A percentile compares a stretch with the other conserved stretches of the same genome.
phyloP scores from a whole-genome alignment of 768 basidiomycete genomes.

The Cyathus striatus region DNA sequence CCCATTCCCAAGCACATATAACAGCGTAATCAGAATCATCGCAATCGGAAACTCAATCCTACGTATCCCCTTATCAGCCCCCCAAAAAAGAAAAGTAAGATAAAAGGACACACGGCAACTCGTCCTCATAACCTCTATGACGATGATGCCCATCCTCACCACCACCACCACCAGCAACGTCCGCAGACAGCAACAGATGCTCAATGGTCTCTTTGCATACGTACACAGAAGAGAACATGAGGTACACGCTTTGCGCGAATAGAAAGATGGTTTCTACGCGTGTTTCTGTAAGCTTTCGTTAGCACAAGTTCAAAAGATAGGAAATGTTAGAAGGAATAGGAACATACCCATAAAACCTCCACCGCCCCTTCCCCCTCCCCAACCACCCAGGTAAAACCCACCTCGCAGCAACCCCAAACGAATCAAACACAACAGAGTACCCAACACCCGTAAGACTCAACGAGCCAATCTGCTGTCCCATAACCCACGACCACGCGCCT shows the following conservation, averaged over 20 bases:
- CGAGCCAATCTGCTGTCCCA: too few relatives aligned
- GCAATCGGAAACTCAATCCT: slow-evolving; percentile 66
- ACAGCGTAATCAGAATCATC: slow-evolving; percentile 48
- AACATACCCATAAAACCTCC: too few relatives aligned
- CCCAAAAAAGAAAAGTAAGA: background rate
- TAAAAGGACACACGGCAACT: slow-evolving; percentile 28
- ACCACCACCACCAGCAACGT: too few relatives aligned
- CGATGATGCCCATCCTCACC: slow-evolving; percentile 62
- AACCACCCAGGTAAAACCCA: too few relatives aligned
- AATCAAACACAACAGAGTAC: too few relatives aligned
- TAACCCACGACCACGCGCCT: too few relatives aligned
- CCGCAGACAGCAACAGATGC: slow-evolving; percentile 75
- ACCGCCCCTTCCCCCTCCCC: too few relatives aligned
- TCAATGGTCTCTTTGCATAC: slow-evolving; percentile 97
- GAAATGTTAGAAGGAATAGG: too few relatives aligned
- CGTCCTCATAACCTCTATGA: slow-evolving; percentile 51
- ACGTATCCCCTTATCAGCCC: slow-evolving; percentile 43
- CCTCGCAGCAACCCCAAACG: too few relatives aligned
- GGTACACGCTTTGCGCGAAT: slow-evolving; percentile 90
- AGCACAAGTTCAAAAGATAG: too few relatives aligned
- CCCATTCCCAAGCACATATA: slow-evolving; percentile 54
- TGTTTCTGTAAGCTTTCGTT: too few relatives aligned
- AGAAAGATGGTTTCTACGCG: slow-evolving; percentile 66
- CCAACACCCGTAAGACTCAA: too few relatives aligned
- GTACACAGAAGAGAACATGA: slow-evolving; percentile 93